phyloP scores from a whole-genome alignment of 163 green algal genomes.

The Chlamydomonas reinhardtii region DNA sequence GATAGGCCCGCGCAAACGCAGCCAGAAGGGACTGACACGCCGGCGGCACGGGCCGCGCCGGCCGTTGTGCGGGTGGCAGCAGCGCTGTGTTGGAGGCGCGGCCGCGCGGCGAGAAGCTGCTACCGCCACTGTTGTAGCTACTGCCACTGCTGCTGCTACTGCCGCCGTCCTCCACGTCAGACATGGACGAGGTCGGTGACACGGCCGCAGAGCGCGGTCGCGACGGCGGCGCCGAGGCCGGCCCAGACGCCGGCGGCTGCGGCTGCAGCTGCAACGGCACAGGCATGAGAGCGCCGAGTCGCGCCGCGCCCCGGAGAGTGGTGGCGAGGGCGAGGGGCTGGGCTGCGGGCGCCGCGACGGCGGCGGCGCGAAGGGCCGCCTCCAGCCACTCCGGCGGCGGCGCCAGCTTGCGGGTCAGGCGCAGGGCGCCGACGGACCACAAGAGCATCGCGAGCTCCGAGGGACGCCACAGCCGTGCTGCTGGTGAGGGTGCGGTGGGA shows the following conservation, averaged over 20 bases:
- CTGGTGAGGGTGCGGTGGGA: no score
- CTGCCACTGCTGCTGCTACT: no score
- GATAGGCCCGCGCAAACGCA: conserved; percentile 17
- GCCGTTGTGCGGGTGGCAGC: neutral
- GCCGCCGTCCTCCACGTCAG: no score
- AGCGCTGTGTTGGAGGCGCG: neutral
- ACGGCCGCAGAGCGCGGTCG: no score
- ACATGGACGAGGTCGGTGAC: no score
- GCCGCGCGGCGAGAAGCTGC: no score
- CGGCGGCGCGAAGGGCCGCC: conserved; percentile 26
- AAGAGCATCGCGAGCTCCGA: conserved; percentile 36
- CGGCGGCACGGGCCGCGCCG: neutral
- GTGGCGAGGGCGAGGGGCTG: conserved; percentile 40
- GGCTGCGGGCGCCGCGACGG: neutral
- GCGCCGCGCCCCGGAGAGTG: conserved; percentile 24
- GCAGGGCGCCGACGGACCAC: conserved; percentile 25
- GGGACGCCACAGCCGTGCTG: neutral
- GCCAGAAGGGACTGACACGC: conserved; percentile 22
- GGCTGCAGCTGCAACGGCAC: neutral
- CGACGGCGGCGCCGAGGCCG: neutral
- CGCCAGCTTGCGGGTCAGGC: neutral
- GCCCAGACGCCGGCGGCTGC: neutral
- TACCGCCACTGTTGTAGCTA: no score
- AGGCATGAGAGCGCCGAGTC: neutral
- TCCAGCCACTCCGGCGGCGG: conserved; percentile 14